phyloP scores from a whole-genome alignment of 2,329 filamentous ascomycete genomes.

The Diaporthe nobilis region DNA sequence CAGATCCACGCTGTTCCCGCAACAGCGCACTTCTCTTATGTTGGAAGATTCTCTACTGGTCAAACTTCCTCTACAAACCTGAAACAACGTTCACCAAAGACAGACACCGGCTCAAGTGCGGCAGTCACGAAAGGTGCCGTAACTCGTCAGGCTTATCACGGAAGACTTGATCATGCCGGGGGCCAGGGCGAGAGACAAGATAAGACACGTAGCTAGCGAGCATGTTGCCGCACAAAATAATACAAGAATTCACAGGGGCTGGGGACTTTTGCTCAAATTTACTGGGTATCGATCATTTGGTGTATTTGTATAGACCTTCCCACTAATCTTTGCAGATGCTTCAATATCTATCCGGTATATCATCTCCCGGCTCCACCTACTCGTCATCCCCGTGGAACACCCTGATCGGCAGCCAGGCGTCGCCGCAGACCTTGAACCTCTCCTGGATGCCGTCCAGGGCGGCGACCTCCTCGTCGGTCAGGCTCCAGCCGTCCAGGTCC shows the following conservation, averaged over 20 bases:
- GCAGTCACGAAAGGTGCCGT: background rate
- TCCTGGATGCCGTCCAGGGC: constrained; percentile 77
- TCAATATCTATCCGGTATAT: background rate
- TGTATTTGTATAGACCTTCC: background rate
- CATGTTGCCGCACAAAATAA: background rate
- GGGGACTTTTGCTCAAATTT: too few relatives aligned
- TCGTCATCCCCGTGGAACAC: constrained; percentile 90
- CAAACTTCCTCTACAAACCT: too few relatives aligned
- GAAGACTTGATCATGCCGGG: too few relatives aligned
- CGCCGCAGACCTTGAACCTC: constrained; percentile 86
- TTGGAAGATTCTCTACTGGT: too few relatives aligned
- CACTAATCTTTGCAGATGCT: constrained; percentile 17
- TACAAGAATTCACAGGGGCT: background rate
- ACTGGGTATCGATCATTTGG: background rate
- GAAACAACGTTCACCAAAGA: background rate
- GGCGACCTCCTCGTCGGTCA: constrained; percentile 80
- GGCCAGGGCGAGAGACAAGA: background rate
- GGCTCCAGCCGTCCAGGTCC: constrained; percentile 79
- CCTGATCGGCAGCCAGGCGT: constrained; percentile 80
- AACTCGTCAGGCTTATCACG: background rate
- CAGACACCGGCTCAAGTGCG: background rate
- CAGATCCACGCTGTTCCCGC: background rate
- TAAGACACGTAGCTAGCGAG: background rate
- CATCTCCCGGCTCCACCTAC: constrained; percentile 55
- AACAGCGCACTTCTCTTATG: background rate